These are phyloP conservation scores for Bruguiera sexangula DNA, from an alignment of 345 rosid genomes.

Conservation along the genomic window DNA sequence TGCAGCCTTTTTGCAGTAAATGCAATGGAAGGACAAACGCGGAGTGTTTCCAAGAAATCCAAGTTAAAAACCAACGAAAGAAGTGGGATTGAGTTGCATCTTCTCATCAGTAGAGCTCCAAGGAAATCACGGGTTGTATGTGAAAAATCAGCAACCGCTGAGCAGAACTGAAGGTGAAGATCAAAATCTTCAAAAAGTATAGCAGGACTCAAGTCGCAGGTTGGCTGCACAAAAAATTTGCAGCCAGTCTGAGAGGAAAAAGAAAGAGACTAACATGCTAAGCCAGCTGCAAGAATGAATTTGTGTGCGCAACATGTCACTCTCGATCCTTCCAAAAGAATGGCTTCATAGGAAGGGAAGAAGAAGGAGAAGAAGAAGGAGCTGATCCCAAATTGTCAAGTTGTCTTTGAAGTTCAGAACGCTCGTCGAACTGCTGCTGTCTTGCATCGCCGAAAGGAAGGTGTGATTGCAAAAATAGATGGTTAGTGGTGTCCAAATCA, in stretches of 20 bases:
- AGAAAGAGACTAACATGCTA: neutral
- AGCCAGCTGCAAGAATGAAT: constrained; percentile 7
- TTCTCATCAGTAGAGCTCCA: neutral
- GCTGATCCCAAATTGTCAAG: constrained; percentile 29
- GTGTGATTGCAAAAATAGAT: constrained; percentile 43
- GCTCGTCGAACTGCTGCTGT: constrained; percentile 32
- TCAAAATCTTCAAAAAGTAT: constrained; percentile 1
- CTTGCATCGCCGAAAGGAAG: constrained; percentile 42
- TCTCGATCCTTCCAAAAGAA: constrained; percentile 65
- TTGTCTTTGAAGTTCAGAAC: constrained; percentile 30
- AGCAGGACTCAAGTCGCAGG: neutral
- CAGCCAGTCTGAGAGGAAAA: constrained; percentile 14
- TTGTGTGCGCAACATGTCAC: constrained; percentile 11
- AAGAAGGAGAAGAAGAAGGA: constrained; percentile 31
- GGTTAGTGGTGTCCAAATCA: constrained; percentile 58
- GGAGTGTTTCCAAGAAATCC: neutral
- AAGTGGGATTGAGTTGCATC: neutral
- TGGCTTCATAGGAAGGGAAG: constrained; percentile 47
- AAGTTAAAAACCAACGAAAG: neutral
- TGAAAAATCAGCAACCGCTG: constrained; percentile 44
- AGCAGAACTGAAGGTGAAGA: neutral
- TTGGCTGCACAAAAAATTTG: constrained; percentile 28
- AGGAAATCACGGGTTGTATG: constrained; percentile 32
- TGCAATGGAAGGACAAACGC: constrained; percentile 1
- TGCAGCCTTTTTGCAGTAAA: constrained; percentile 33